A percentile compares a stretch with the other conserved stretches of the same genome.
Conservation (phyloP, 148 eudicot species). For the Fallopia convolvulus region DNA sequence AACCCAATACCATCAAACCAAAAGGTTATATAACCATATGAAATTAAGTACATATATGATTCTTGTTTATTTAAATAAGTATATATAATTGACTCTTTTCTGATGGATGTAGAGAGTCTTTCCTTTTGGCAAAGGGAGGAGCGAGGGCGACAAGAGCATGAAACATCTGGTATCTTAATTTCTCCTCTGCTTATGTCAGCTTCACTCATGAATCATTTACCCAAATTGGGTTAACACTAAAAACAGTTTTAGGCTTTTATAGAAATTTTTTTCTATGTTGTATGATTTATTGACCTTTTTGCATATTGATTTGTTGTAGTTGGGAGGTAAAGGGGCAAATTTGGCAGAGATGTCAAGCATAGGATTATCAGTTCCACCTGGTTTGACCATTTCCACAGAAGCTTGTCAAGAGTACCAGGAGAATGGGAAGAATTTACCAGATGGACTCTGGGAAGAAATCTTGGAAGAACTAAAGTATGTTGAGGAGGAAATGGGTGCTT, state of each 20-base stretch:
- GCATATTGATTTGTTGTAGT: slow-evolving; percentile 16
- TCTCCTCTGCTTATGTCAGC: not conserved
- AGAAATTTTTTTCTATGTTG: not conserved
- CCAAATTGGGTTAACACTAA: not conserved
- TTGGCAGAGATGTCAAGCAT: slow-evolving; percentile 99
- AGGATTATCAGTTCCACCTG: slow-evolving; percentile 96
- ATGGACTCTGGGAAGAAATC: slow-evolving; percentile 80
- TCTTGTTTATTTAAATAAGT: not conserved
- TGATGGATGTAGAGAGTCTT: slow-evolving; percentile 54
- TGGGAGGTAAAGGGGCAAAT: slow-evolving; percentile 99
- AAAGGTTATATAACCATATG: not conserved
- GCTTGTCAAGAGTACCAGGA: slow-evolving; percentile 94
- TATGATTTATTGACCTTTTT: not conserved
- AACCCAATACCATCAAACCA: not conserved
- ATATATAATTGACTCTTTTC: not conserved
- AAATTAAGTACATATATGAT: not conserved
- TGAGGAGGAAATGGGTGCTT: slow-evolving; percentile 78
- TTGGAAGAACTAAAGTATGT: slow-evolving; percentile 50
- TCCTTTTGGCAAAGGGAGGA: slow-evolving; percentile 89
- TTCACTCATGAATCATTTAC: not conserved
- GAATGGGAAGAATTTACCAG: slow-evolving; percentile 50
- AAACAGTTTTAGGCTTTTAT: not conserved
- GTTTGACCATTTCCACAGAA: slow-evolving; percentile 96
- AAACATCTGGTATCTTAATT: slow-evolving; percentile 72
- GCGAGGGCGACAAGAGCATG: slow-evolving; percentile 96